phyloP scores from a whole-genome alignment of 306 rosid genomes.

The Morella rubra region DNA sequence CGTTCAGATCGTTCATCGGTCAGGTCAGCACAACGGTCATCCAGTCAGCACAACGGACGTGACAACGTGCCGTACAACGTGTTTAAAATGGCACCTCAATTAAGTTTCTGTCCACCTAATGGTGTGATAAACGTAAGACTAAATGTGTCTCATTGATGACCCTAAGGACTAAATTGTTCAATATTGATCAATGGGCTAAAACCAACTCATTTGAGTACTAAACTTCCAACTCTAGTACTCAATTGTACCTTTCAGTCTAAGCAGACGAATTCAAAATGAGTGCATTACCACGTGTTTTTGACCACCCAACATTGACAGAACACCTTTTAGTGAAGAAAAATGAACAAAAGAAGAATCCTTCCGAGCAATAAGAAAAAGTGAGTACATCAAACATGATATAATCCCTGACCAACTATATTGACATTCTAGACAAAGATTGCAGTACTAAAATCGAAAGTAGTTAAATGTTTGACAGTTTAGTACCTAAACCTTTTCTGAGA shows the following conservation, averaged over 20 bases:
- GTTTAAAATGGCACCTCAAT: too few relatives aligned
- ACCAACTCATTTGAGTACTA: background rate
- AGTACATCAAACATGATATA: background rate
- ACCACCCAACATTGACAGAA: background rate
- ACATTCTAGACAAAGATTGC: conserved; percentile 8
- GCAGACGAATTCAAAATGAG: background rate
- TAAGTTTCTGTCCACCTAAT: too few relatives aligned
- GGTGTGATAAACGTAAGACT: too few relatives aligned
- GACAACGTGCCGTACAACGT: too few relatives aligned
- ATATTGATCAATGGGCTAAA: background rate
- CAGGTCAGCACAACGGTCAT: too few relatives aligned
- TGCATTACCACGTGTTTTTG: too few relatives aligned
- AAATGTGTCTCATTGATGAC: too few relatives aligned
- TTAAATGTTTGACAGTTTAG: background rate
- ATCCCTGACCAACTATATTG: background rate
- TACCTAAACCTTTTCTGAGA: background rate
- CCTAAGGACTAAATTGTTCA: too few relatives aligned
- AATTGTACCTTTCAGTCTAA: background rate
- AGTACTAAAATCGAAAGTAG: background rate
- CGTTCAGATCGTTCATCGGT: too few relatives aligned
- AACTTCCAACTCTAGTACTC: background rate
- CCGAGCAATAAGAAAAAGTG: background rate
- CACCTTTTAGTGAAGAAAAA: background rate
- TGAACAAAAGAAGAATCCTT: background rate
- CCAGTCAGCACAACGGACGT: too few relatives aligned